Evolutionary conservation across 2,329 filamentous ascomycete species (phyloP).

Genomic region (Xylariaceae sp.): DNA sequence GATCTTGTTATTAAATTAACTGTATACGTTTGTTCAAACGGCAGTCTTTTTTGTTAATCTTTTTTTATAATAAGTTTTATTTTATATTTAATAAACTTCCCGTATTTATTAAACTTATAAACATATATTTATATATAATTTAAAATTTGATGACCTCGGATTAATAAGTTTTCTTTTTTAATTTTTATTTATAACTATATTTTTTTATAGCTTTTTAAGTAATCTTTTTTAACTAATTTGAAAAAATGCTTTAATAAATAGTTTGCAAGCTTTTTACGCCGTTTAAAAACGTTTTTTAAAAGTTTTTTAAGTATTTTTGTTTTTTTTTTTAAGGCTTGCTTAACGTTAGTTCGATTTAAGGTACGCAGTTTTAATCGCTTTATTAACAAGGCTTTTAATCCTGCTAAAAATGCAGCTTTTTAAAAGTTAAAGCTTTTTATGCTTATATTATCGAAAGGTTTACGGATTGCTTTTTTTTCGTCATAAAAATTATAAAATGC

Average conservation of each 20-base stretch:
- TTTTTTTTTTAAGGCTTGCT: no score
- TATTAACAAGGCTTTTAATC: neutral
- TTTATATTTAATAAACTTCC: neutral
- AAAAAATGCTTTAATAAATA: no score
- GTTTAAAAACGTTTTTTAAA: neutral
- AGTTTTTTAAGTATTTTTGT: neutral
- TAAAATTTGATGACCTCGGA: neutral
- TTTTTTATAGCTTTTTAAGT: no score
- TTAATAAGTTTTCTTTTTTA: neutral
- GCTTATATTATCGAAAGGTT: no score
- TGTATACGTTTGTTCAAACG: neutral
- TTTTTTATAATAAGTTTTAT: neutral
- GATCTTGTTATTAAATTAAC: neutral
- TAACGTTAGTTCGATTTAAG: neutral
- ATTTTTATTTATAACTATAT: no score
- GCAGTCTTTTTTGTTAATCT: neutral
- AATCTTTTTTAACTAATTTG: no score
- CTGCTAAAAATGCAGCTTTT: neutral
- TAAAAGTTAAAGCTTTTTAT: neutral
- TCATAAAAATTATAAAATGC: no score
- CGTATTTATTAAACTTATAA: neutral
- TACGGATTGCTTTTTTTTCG: no score
- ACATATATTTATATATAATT: neutral
- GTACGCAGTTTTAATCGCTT: neutral
- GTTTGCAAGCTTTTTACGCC: neutral